Evolutionary conservation across 2,329 filamentous ascomycete genomes (phyloP), one percentile per base, ranked within the genome.

Genomic region (Sporothrix brunneoviolacea): DNA sequence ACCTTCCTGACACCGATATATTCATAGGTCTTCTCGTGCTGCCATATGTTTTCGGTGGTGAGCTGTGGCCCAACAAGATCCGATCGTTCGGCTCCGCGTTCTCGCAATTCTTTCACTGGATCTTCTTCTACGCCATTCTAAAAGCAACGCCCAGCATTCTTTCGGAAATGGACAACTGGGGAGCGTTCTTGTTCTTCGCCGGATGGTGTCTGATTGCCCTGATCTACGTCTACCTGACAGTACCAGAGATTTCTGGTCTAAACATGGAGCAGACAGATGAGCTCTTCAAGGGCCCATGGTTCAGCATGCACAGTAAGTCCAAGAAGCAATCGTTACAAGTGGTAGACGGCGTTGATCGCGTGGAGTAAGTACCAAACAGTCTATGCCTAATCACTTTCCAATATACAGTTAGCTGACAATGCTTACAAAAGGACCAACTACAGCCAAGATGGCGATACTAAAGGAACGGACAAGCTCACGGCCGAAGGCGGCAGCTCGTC

Each of bases 21-120:
- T n/a, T n/a, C n/a, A n/a, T 15, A 47, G 44, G 53, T 16, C 52
- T 65, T 0, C 47, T 69, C 1, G 62, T 67, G 27, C 64, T 74
- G 1, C 71, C 71, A 0, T 74, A 72, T 45, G 62, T 74, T 5
- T 71, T 74, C 47, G 68, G 66, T 4, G 64, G 63, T 2, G 70
- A 74, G 50, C 58, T 73, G 0, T 75, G 69, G 63, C 70, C 72
- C 1, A 72, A 72, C 51, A 64, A 65, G 4, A 66, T 74, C 44
- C 66, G 70, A 0, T 71, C 70, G 0, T 69, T 73, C 54, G 69
- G 70, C 24, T 62, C 61, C n/a, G 67, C 70, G 2, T 53, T 71
- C 4, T 54, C 61, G 1, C 50, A 52, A 24, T 27, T 22, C 24
- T 69, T 70, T 50, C 69, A 71, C 57, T 71, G 69, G 71, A 59